Conservation (phyloP, 352 stramenopile species). For the Phytophthora palmivora region DNA sequence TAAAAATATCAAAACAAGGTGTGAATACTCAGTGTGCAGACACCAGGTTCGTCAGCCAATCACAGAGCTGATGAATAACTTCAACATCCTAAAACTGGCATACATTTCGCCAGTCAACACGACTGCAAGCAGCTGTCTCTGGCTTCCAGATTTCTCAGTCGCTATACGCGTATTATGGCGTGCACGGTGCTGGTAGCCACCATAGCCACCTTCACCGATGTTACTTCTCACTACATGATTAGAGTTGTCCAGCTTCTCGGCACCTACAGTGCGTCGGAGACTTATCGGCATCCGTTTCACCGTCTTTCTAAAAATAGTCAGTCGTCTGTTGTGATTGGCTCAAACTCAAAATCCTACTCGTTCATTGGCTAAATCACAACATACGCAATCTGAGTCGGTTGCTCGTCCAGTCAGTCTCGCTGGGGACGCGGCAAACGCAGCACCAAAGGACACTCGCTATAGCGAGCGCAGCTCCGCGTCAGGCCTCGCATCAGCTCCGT, state of each 20-base stretch:
- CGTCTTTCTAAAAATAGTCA: conserved; percentile 23
- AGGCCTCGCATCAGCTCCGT: conserved; percentile 2
- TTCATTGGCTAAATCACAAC: conserved; percentile 18
- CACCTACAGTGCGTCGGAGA: conserved; percentile 10
- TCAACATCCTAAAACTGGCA: conserved; percentile 9
- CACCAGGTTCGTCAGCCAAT: conserved; percentile 24
- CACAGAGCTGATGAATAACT: conserved; percentile 1
- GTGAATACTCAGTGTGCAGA: not conserved
- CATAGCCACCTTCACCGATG: not conserved
- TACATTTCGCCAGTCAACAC: not conserved
- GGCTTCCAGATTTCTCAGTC: too few species aligned
- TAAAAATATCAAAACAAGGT: conserved; percentile 2
- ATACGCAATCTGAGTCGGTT: conserved; percentile 38
- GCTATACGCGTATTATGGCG: too few species aligned
- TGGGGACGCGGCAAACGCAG: conserved; percentile 19
- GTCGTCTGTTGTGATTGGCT: conserved; percentile 7
- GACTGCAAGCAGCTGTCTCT: not conserved
- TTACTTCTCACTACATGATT: conserved; percentile 4
- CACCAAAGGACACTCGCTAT: conserved; percentile 32
- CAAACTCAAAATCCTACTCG: not conserved
- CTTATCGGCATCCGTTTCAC: conserved; percentile 30
- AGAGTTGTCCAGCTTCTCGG: not conserved
- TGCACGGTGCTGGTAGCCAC: not conserved
- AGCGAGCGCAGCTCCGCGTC: not conserved
- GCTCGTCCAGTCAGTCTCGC: conserved; percentile 36